Base-by-base conservation (phyloP, 805 yeast species). In the Candida maris region DNA sequence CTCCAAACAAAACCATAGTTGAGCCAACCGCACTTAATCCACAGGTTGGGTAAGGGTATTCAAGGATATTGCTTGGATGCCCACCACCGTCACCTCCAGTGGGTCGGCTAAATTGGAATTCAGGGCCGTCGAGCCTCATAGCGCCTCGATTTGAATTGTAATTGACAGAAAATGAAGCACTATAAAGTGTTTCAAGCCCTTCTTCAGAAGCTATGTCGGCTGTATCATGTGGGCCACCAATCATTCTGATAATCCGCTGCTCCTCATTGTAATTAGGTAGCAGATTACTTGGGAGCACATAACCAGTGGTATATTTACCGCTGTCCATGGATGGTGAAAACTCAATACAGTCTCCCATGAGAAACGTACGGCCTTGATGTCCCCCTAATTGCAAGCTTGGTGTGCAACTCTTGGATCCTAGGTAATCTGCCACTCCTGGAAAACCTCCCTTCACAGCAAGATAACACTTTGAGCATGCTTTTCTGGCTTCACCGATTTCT, bases 41-140 rank as follows among this genome's bases (percentile, higher is more conserved):
- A 52, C 98, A 97, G 28, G 88, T 67, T 0, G 97, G 87, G 60
- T 91, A 91, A 35, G 89, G 97, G 57, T 89, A 93, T 66, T 91
- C 98, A 56, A 91, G 96, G 29, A 96, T 88, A 62, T 91, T 91
- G 13, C 96, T 87, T 32, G 98, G 98, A 67, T 91, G 98, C 54
- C 91, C 73, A 39, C 98, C 98, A 37, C 93, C 98, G 53, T 87
- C 96, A 42, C 97, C 98, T 64, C 97, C 98, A 57, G 87, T 95
- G 6, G 72, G 58, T 66, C 98, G 77, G 12, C 96, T 95, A 97
- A 97, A 93, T 56, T 75, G 72, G 13, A 97, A 97, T 62, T 87
- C 91, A 38, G 97, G 97, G 27, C 97, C 97, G 46, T 84, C 80
- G 46, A 91, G 70, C 56, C 97, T 77, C 25, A 93, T 94, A 56